phyloP scores from a whole-genome alignment of 2,329 filamentous ascomycete species.

The Penicillium brevicompactum region DNA sequence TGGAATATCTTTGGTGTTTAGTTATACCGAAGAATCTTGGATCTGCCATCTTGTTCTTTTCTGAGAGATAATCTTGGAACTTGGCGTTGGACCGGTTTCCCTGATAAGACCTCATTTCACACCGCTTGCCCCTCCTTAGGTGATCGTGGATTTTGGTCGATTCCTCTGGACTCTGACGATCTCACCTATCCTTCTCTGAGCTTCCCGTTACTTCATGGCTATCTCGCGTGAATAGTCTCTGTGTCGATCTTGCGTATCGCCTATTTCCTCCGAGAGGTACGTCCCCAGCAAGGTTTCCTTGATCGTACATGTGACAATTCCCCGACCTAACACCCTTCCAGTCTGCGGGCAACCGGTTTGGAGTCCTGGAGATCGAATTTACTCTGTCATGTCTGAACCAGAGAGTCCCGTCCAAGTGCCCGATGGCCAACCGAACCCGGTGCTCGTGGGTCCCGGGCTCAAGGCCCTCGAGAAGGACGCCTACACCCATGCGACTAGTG shows the following conservation, averaged over 20 bases:
- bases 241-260: conserved; percentile 5
- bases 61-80: neutral
- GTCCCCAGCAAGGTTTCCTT: conserved; percentile 1
- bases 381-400: conserved; percentile 26
- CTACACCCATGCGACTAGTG: conserved; percentile 31
- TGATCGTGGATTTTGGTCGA: neutral
- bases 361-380: neutral
- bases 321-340: conserved; percentile 6
- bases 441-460: conserved; percentile 32
- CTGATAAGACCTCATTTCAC: conserved; percentile 23
- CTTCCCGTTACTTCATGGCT: conserved; percentile 14
- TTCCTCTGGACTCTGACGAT: neutral
- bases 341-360: conserved; percentile 6
- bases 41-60: neutral
- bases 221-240: conserved; percentile 13
- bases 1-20: neutral
- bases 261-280: conserved; percentile 20
- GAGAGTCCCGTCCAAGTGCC: conserved; percentile 26
- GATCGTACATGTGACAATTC: conserved; percentile 17
- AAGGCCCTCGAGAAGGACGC: conserved; percentile 29
- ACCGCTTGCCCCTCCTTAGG: conserved; percentile 29
- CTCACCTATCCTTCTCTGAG: neutral
- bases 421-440: conserved; percentile 33
- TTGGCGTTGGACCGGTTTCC: conserved; percentile 6
- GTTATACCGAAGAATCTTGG: no score